Conservation (phyloP, 2,329 filamentous ascomycete genomes). For the Ophiocordyceps australis region DNA sequence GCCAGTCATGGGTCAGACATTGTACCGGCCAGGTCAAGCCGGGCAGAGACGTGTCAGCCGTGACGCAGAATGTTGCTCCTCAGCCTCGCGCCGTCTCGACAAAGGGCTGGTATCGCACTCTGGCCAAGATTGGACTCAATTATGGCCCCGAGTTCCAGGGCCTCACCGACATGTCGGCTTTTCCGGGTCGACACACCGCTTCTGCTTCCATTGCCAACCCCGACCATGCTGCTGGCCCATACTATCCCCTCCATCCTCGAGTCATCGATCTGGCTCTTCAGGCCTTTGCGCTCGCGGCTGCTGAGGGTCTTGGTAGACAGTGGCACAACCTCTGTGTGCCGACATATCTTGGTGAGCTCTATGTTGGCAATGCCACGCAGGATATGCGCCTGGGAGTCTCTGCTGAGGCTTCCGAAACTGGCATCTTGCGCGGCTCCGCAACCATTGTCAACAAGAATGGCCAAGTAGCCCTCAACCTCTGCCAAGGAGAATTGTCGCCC, state of each 20-base stretch:
- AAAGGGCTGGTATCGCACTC: conserved; percentile 1
- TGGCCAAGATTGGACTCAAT: conserved; percentile 1
- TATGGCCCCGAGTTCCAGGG: conserved; percentile 5
- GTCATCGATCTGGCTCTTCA: conserved; percentile 1
- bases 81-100: neutral
- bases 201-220: neutral
- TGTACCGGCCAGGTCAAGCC: conserved; percentile 1
- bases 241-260: neutral
- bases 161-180: conserved; percentile 5
- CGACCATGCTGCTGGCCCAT: neutral
- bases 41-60: neutral
- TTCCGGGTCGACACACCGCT: neutral
- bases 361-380: neutral
- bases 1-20: conserved; percentile 1
- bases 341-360: neutral
- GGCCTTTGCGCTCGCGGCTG: neutral
- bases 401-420: neutral
- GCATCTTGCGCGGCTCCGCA: neutral
- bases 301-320: neutral
- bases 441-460: neutral
- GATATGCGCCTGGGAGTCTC: neutral
- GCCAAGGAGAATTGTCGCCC: neutral
- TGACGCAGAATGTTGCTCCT: neutral
- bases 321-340: neutral
- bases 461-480: neutral